A percentile compares a stretch with the other conserved stretches of the same genome.
These are phyloP conservation scores for Trichosporon sp. DNA, from an alignment of 1,284 basidiomycete species.

Conservation along the genomic window DNA sequence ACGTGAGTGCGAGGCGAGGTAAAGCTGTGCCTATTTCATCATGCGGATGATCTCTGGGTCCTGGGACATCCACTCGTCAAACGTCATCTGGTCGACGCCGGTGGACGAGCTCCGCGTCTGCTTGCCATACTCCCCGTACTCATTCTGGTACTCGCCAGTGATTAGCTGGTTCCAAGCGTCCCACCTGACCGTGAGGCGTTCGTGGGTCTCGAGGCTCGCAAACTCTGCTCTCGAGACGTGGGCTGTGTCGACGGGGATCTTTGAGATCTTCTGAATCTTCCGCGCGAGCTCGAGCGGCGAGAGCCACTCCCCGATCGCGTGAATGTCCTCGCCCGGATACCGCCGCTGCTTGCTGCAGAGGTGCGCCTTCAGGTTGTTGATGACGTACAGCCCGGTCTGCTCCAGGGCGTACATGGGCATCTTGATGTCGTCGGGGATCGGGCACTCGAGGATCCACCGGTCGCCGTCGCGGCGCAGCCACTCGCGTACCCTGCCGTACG, in stretches of 20 bases:
- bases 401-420: conserved; percentile 42
- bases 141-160: conserved; percentile 16
- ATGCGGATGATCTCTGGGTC: conserved; percentile 22
- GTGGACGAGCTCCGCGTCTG: conserved; percentile 24
- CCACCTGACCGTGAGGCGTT: conserved; percentile 28
- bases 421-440: conserved; percentile 39
- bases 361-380: conserved; percentile 34
- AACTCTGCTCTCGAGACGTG: conserved; percentile 38
- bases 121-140: conserved; percentile 27
- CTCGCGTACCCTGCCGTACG: conserved; percentile 26
- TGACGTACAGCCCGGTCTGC: conserved; percentile 47
- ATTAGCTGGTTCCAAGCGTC: conserved; percentile 34
- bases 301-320: conserved; percentile 35
- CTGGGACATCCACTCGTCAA: conserved; percentile 37
- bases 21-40: conserved; percentile 20
- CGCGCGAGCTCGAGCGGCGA: conserved; percentile 39
- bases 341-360: not conserved
- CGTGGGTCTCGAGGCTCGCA: conserved; percentile 35
- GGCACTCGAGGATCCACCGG: conserved; percentile 34
- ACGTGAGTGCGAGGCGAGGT: not conserved
- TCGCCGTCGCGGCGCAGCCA: conserved; percentile 23
- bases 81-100: conserved; percentile 34
- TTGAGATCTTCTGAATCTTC: conserved; percentile 33
- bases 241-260: conserved; percentile 39
- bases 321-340: conserved; percentile 41